Conservation (phyloP, 495 filamentous ascomycete genomes). For the Aspergillus sclerotiicarbonarius region DNA sequence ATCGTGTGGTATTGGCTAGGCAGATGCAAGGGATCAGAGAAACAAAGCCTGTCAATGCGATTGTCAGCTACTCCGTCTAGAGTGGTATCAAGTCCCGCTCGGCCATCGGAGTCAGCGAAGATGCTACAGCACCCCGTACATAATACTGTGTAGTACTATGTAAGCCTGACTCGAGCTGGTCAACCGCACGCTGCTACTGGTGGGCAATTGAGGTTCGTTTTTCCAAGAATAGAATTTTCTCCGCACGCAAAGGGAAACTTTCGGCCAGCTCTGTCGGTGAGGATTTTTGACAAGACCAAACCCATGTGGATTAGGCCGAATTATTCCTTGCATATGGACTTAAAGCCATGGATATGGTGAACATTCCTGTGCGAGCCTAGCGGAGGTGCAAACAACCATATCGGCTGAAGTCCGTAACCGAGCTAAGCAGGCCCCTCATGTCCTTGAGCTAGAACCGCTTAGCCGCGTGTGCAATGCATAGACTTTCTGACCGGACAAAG, state of each 20-base stretch:
- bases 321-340: constrained; percentile 7
- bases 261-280: constrained; percentile 6
- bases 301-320: constrained; percentile 6
- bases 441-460: not conserved
- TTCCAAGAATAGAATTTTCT: constrained; percentile 4
- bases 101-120: not conserved
- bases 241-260: constrained; percentile 2
- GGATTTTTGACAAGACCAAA: constrained; percentile 3
- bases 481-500: not conserved
- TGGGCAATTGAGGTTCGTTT: not conserved
- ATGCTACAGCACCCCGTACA: no score
- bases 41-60: not conserved
- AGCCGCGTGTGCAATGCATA: not conserved
- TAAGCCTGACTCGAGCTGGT: not conserved
- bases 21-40: constrained; percentile 1
- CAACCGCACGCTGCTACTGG: not conserved
- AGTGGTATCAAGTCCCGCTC: no score
- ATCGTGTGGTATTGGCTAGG: not conserved
- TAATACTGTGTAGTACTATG: no score
- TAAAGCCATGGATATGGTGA: not conserved
- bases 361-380: not conserved
- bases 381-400: not conserved
- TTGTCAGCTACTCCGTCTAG: not conserved
- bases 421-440: not conserved
- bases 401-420: not conserved